Base-by-base conservation (phyloP, 2,329 filamentous ascomycete genomes). In the Alternaria angustiovoidea region DNA sequence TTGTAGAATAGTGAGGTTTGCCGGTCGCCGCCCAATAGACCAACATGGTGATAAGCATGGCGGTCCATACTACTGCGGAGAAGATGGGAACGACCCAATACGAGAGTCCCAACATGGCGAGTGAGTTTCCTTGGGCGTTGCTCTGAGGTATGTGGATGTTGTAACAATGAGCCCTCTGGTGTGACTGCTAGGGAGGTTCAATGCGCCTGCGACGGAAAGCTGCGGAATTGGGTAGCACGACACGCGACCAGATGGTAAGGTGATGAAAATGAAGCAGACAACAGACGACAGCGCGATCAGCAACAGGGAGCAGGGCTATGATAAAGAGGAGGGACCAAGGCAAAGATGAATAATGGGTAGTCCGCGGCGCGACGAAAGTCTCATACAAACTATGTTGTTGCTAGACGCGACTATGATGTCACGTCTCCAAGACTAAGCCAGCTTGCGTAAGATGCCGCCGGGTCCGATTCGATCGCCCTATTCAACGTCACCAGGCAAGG, bases 21-120 rank as follows among this genome's bases (percentile, higher is more conserved):
- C 90, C 77, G 68, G 86, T 79, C 39, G 87, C 75, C 62, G 85
- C 78, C 91, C 91, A 94, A 78, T 87, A 84, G n/a, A 91, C 82
- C 59, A 93, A 81, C 79, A 93, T 85, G 56, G 85, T 87, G 26
- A 93, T 82, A 16, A 94, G 84, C 75, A 88, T 92, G 62, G 83
- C 85, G 32, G 77, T 73, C 79, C 78, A 81, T 65, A 79, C 72
- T 51, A 75, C 56, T 66, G 88, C 86, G 48, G 90, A 88, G 66
- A 93, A 83, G 62, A 93, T 81, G 66, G 91, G 91, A 34, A 93
- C 83, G 59, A 90, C 79, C 90, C 82, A 84, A 61, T 82, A 86
- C 61, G 83, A 84, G 69, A 82, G 71, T 7, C 64, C 66, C 71
- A 76, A 74, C 75, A 78, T 77, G 56, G 28, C 70, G 54, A 47